Evolutionary conservation across 495 filamentous ascomycete species (phyloP), one percentile per base, ranked within the genome.

Genomic region (Aspergillus egyptiacus): DNA sequence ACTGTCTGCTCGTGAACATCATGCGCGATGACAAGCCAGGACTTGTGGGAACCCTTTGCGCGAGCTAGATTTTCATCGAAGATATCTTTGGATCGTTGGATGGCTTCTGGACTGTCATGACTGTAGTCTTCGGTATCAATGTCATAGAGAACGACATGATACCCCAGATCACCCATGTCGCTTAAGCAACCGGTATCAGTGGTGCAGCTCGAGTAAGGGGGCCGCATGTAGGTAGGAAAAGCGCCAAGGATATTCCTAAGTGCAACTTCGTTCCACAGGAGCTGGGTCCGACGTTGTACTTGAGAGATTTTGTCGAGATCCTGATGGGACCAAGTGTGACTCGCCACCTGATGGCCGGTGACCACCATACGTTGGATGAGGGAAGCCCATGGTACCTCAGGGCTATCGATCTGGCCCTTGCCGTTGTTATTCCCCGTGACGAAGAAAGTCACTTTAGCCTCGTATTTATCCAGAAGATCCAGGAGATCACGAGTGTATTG

Each of bases 201-300:
- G 23, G 71, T 73, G 60, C 87, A 91, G 58, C 80, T 84, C 19
- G 84, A 86, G 66, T 84, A 94, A 5, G 87, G 87, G 3, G 87
- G 87, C 37, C 84, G 76, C 85, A 94, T 90, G 61, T 94, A 95
- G 2, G 86, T 85, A 3, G 89, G 89, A 63, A 90, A 84, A 53
- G 80, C 80, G 10, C 89, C 89, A 6, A 91, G 70, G 47, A 94
- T 83, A 42, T 87, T 87, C 35, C 83, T 81, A 15, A 93, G 55
- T 0, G 87, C 89, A 47, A 84, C 86, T 64, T 93, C 89, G 49
- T 87, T 86, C 74, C 83, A 87, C 39, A 78, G 59, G 62, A 95
- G 83, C 56, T 93, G 83, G 14, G 82, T 74, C 4, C 70, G 70
- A 51, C 84, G 80, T 48, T 84, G 60, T 23, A 58, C 58, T 42